These are phyloP conservation scores for Stygiomarasmius scandens DNA, from an alignment of 1,284 basidiomycete genomes.

Conservation along the genomic window DNA sequence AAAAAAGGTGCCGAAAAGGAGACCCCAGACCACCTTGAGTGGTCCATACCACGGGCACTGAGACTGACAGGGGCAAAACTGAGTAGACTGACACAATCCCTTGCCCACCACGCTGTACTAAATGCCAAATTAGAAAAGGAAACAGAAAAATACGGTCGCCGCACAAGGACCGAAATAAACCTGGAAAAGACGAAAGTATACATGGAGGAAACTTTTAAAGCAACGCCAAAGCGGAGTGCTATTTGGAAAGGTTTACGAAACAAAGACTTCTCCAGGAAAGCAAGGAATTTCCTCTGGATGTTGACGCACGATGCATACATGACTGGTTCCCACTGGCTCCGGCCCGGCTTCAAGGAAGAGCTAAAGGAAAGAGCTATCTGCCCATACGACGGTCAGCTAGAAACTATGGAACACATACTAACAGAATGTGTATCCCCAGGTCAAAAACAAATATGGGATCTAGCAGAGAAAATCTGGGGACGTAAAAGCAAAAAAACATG, in stretches of 20 bases:
- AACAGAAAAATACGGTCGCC: not conserved
- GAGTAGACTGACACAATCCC: slow-evolving; percentile 6
- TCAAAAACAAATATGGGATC: no score
- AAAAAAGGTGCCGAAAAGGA: not conserved
- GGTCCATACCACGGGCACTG: not conserved
- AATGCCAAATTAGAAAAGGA: slow-evolving; percentile 3
- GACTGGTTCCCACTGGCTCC: slow-evolving; percentile 21
- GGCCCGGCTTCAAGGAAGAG: not conserved
- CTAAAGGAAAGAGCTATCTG: slow-evolving; percentile 20
- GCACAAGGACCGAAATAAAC: slow-evolving; percentile 7
- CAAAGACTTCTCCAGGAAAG: slow-evolving; percentile 1
- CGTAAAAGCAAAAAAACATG: not conserved
- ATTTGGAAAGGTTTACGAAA: slow-evolving; percentile 4
- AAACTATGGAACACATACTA: slow-evolving; percentile 16
- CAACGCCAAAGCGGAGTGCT: not conserved
- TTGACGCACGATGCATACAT: slow-evolving; percentile 26
- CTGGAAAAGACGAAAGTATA: slow-evolving; percentile 1
- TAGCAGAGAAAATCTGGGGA: not conserved
- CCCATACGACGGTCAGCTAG: slow-evolving; percentile 12
- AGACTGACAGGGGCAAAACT: slow-evolving; percentile 6
- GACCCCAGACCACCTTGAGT: not conserved
- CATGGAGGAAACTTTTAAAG: not conserved
- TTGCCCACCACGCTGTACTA: slow-evolving; percentile 10
- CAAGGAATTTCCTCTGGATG: slow-evolving; percentile 2
- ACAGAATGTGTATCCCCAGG: not conserved